phyloP scores from a whole-genome alignment of 805 yeast species.

The Wickerhamomyces queroliae region DNA sequence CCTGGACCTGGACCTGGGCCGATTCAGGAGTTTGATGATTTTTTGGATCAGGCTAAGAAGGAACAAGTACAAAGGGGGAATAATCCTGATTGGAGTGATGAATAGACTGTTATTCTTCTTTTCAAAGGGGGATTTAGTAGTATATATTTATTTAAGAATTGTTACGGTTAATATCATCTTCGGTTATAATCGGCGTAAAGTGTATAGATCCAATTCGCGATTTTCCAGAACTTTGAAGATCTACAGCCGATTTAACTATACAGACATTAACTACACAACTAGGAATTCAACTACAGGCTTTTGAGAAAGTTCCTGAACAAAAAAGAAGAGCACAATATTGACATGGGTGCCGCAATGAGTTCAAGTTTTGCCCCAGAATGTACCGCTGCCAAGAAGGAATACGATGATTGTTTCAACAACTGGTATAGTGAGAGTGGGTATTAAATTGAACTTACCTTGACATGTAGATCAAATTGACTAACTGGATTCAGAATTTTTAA shows the following conservation, averaged over 20 bases:
- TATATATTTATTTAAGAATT: too few species aligned
- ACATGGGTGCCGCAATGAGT: slow-evolving; percentile 75
- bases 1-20: slow-evolving; percentile 1
- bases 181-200: too few species aligned
- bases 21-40: slow-evolving; percentile 18
- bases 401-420: slow-evolving; percentile 88
- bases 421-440: slow-evolving; percentile 85
- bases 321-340: too few species aligned
- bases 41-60: slow-evolving; percentile 12
- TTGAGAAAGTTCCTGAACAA: slow-evolving; percentile 22
- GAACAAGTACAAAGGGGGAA: not conserved
- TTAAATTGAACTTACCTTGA: not conserved
- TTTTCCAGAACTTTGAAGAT: too few species aligned
- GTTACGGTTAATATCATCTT: too few species aligned
- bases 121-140: too few species aligned
- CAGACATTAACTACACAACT: too few species aligned
- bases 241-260: too few species aligned
- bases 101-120: not conserved
- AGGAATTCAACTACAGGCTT: too few species aligned
- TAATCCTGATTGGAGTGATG: slow-evolving; percentile 17
- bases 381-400: slow-evolving; percentile 75
- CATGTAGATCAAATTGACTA: slow-evolving; percentile 1
- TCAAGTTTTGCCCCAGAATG: slow-evolving; percentile 97
- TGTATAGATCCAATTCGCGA: too few species aligned
- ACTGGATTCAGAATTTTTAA: slow-evolving; percentile 42